Evolutionary conservation across 2,329 filamentous ascomycete genomes (phyloP).

Genomic region (Cadophora malorum): DNA sequence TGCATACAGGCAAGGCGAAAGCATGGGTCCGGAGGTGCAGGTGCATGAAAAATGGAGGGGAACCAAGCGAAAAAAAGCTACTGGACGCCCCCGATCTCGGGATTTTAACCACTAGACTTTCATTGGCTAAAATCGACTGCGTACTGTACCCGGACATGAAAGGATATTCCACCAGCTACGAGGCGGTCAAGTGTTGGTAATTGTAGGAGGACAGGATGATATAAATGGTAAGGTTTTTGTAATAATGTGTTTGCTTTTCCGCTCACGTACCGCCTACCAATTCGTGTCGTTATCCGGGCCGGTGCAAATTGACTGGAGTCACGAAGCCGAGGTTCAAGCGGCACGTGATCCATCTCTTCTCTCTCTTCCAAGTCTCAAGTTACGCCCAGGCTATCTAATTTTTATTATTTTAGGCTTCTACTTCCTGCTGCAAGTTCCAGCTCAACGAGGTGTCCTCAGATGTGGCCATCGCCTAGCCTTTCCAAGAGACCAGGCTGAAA

Average conservation of each 20-base stretch:
- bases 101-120: background rate
- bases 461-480: background rate
- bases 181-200: conserved; percentile 7
- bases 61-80: conserved; percentile 10
- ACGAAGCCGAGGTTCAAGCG: conserved; percentile 1
- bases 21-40: conserved; percentile 16
- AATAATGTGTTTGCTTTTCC: background rate
- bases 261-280: background rate
- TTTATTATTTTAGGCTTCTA: background rate
- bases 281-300: background rate
- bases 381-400: background rate
- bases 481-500: background rate
- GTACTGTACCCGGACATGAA: background rate
- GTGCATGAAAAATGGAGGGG: conserved; percentile 20
- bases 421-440: background rate
- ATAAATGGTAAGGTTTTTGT: background rate
- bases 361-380: too few relatives aligned
- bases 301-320: background rate
- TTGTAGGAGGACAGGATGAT: background rate
- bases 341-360: background rate
- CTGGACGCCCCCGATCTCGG: conserved; percentile 16
- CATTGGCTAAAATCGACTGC: conserved; percentile 17
- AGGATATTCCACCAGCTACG: conserved; percentile 2
- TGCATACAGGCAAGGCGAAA: background rate
- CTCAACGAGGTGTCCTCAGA: background rate